Conservation (phyloP, 352 stramenopile genomes). For the Pythium phragmitis region DNA sequence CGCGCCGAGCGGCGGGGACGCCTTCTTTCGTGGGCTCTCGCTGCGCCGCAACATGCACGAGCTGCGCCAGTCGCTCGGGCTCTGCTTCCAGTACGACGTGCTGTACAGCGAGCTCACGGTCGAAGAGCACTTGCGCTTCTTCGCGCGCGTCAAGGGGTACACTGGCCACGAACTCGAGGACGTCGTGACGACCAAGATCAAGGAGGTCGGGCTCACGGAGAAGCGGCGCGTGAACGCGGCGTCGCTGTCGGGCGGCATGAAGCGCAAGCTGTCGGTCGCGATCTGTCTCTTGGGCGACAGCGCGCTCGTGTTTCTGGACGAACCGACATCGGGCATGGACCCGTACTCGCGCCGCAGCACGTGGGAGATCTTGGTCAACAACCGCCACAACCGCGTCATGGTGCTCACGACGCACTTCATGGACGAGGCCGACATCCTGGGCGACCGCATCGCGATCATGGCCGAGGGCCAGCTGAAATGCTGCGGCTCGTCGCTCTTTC, state of each 20-base stretch:
- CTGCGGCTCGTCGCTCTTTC: conserved; percentile 64
- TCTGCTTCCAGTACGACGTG: conserved; percentile 97
- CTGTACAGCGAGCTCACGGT: conserved; percentile 95
- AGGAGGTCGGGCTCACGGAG: conserved; percentile 88
- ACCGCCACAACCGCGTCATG: conserved; percentile 62
- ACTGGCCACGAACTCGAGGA: conserved; percentile 17
- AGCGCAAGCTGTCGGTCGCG: conserved; percentile 74
- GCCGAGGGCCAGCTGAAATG: conserved; percentile 62
- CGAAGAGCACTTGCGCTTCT: conserved; percentile 96
- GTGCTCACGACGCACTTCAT: conserved; percentile 92
- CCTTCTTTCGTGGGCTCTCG: conserved; percentile 45
- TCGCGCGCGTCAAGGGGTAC: conserved; percentile 85
- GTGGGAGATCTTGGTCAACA: conserved; percentile 79
- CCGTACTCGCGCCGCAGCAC: conserved; percentile 85
- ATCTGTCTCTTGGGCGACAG: conserved; percentile 78
- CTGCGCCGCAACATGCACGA: conserved; percentile 69
- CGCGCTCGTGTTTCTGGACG: conserved; percentile 76
- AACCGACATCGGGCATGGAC: conserved; percentile 94
- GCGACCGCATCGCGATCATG: conserved; percentile 91
- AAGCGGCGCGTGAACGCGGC: conserved; percentile 65
- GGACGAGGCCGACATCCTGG: conserved; percentile 92
- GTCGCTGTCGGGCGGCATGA: conserved; percentile 75
- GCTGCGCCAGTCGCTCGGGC: conserved; percentile 91
- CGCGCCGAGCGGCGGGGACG: conserved; percentile 43
- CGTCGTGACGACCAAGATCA: conserved; percentile 61